Evolutionary conservation across 441 rosid genomes (phyloP).

Genomic region (Syzygium syzygioides): DNA sequence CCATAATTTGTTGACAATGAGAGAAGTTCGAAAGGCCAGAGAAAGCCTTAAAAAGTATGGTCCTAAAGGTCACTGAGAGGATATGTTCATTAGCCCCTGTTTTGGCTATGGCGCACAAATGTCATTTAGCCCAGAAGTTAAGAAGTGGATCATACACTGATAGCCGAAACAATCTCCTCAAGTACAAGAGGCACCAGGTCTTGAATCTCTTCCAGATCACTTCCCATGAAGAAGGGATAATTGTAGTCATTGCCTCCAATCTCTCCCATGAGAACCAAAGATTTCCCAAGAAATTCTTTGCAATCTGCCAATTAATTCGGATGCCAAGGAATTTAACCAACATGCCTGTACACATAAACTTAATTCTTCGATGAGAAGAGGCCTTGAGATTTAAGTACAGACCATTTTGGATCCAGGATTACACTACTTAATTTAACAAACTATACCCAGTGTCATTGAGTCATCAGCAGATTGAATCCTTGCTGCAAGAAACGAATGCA

Average conservation of each 20-base stretch:
- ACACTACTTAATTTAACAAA: not conserved
- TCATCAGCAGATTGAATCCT: not conserved
- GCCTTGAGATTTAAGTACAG: not conserved
- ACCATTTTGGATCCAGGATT: not conserved
- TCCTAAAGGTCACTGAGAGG: not conserved
- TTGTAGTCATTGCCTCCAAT: too few species aligned
- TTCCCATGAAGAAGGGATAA: too few species aligned
- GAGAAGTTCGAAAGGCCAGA: not conserved
- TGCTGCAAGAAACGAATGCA: not conserved
- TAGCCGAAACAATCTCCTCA: conserved; percentile 23
- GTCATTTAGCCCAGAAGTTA: not conserved
- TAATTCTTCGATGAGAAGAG: not conserved
- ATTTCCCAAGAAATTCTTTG: too few species aligned
- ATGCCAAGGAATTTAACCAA: too few species aligned
- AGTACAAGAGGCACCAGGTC: conserved; percentile 32
- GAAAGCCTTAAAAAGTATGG: not conserved
- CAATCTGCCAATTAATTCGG: too few species aligned
- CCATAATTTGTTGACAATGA: not conserved
- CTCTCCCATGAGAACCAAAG: too few species aligned
- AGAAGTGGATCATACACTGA: conserved; percentile 17
- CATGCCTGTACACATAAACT: too few species aligned
- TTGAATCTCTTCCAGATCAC: too few species aligned
- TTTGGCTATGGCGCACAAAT: not conserved
- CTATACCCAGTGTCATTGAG: not conserved
- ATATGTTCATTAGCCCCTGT: not conserved